Evolutionary conservation across 768 basidiomycete species (phyloP), one percentile per base, ranked within the genome.

Genomic region (Phylloporus arenicola): DNA sequence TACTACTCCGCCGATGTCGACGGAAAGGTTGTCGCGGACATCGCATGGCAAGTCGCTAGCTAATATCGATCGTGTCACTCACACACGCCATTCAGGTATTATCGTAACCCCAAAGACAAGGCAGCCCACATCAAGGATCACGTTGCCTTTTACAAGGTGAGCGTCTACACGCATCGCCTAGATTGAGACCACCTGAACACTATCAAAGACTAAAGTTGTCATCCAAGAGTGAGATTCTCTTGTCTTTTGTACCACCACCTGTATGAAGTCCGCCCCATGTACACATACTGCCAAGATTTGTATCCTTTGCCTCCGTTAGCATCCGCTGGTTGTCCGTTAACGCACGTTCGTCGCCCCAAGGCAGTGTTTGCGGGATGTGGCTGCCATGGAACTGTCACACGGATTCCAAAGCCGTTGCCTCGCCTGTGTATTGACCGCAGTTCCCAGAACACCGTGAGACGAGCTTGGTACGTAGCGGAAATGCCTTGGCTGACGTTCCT

Each of bases 141-240:
- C 60, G 73, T 89, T 19, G 89, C 88, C 0, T 89, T 91, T 62
- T 86, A 91, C 73, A 88, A 88, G 76, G 86, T 80, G 51, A 63
- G 59, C 19, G n/a, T 37, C 19, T n/a, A 19, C 29, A 7, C 17
- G 14, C 34, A 12, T 27, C n/a, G 6, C 29, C 30, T 14, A 5
- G 45, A 30, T 35, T 27, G 20, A 41, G 30, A 19, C 42, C 4
- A 27, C 25, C 43, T 53, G 37, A 53, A 4, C 19, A 6, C 42
- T 37, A 4, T 33, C 14, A 48, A 49, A 62, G 61, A 49, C 51
- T 55, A 62, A 64, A 44, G 59, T 64, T 0, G 5, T 31, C 22
- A 61, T 64, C 35, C 4, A 57, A 34, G 61, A 45, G 11, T 63
- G 20, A 60, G 30, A 7, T 17, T 29, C 10, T 45, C 27, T 27